A percentile compares a stretch with the other conserved stretches of the same genome.
Conservation (phyloP, 176 grass and related monocot species). For the Carex scoparia region DNA sequence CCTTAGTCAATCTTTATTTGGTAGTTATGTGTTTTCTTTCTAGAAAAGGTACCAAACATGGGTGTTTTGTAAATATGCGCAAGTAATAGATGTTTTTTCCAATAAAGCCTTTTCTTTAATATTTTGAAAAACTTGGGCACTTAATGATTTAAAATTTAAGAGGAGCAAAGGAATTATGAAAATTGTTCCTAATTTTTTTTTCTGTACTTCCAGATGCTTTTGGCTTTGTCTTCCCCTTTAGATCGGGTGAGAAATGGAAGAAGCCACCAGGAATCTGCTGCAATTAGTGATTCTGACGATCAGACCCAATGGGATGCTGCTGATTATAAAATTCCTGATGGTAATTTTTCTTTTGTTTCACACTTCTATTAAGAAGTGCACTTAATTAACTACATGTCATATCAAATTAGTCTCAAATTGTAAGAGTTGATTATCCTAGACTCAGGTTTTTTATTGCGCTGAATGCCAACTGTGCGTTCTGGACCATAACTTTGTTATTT, state of each 20-base stretch:
- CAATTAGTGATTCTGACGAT: constrained; percentile 19
- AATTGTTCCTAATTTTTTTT: background rate
- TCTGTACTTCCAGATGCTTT: constrained; percentile 50
- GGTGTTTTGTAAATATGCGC: background rate
- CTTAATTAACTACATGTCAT: background rate
- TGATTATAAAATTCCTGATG: constrained; percentile 59
- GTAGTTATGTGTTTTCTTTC: background rate
- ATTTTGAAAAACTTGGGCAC: background rate
- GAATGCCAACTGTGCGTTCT: background rate
- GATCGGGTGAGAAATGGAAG: constrained; percentile 39
- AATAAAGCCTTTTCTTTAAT: background rate
- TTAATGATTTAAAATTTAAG: background rate
- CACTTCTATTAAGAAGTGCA: background rate
- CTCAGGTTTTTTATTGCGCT: background rate
- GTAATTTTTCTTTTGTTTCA: constrained; percentile 35
- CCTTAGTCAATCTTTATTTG: background rate
- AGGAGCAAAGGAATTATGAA: background rate
- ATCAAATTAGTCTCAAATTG: background rate
- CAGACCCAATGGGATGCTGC: constrained; percentile 35
- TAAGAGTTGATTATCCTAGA: background rate
- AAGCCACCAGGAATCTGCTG: constrained; percentile 33
- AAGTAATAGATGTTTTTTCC: background rate
- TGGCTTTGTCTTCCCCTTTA: constrained; percentile 48
- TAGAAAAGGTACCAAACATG: background rate
- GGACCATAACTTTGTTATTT: background rate